Conservation (phyloP, 345 rosid species). For the Pistacia integerrima region DNA sequence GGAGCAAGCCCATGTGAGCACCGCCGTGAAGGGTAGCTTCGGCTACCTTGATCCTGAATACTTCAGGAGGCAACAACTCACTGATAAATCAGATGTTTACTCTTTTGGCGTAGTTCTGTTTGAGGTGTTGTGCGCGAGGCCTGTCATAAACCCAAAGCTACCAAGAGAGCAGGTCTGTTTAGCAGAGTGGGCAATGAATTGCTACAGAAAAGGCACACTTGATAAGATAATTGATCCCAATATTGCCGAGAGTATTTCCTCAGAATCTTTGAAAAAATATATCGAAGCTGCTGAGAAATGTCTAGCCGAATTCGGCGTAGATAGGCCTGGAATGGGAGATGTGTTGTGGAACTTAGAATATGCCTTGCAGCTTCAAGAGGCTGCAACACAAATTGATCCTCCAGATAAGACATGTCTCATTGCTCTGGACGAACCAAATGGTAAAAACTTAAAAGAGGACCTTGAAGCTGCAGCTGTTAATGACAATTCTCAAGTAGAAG, state of each 20-base stretch:
- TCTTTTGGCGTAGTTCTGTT: slow-evolving; percentile 86
- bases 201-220: slow-evolving; percentile 60
- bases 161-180: slow-evolving; percentile 76
- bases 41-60: slow-evolving; percentile 88
- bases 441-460: background rate
- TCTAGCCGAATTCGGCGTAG: slow-evolving; percentile 77
- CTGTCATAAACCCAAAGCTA: slow-evolving; percentile 59
- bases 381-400: slow-evolving; percentile 41
- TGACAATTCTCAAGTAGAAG: slow-evolving; percentile 29
- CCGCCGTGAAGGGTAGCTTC: slow-evolving; percentile 88
- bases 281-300: slow-evolving; percentile 89
- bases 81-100: slow-evolving; percentile 87
- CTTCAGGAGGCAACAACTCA: slow-evolving; percentile 80
- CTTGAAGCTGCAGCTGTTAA: background rate
- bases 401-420: slow-evolving; percentile 37
- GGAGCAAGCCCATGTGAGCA: slow-evolving; percentile 78
- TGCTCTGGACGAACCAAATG: slow-evolving; percentile 17
- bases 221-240: slow-evolving; percentile 65
- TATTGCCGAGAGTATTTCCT: slow-evolving; percentile 45
- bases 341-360: slow-evolving; percentile 84
- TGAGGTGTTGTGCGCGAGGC: slow-evolving; percentile 79
- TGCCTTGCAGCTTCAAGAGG: slow-evolving; percentile 81
- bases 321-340: slow-evolving; percentile 86
- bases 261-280: slow-evolving; percentile 58
- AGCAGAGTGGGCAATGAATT: slow-evolving; percentile 81